Evolutionary conservation across 2,329 filamentous ascomycete species (phyloP), one percentile per base, ranked within the genome.

Genomic region (Ophiocordyceps camponoti-leonardi): DNA sequence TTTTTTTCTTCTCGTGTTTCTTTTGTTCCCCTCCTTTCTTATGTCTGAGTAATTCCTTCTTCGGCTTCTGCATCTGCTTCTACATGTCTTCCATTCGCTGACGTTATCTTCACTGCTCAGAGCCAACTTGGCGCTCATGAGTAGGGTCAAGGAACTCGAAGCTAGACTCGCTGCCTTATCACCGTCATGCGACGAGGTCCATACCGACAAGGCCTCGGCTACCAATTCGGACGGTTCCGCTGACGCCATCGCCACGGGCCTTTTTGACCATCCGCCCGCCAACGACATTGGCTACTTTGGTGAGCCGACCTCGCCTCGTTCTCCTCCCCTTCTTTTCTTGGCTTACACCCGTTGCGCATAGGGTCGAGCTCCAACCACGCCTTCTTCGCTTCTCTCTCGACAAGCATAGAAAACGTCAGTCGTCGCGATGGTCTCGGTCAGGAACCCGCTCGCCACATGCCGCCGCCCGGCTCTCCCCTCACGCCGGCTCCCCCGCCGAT

Each of bases 321-420:
- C 33, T 28, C 5, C 6, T 12, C 8, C 19, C 5, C 10, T 12
- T n/a, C 11, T 7, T 13, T 8, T 30, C 11, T 28, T 28, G 4
- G 4, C 26, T 28, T 28, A 28, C 26, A 28, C 6, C 6, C 7
- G 4, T 10, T 23, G 22, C 26, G 7, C 2, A 28, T 28, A 59
- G 56, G 57, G 7, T 48, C 57, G 7, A 58, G 52, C 31, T 57
- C 57, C 10, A 60, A 60, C 35, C 57, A 60, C 44, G 53, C 55
- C 11, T 48, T 58, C 35, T 59, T 58, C 44, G 50, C 54, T 41
- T 52, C 53, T 7, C 47, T 60, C 3, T 54, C 55, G 1, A 50
- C 49, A 1, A 52, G 49, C 20, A 54, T 60, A 18, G 54, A 53
- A 7, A 55, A 55, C 31, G 45, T 53, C 11, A 50, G 52, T 7